Conservation (phyloP, 768 basidiomycete genomes). For the Phylloporus arenicola region DNA sequence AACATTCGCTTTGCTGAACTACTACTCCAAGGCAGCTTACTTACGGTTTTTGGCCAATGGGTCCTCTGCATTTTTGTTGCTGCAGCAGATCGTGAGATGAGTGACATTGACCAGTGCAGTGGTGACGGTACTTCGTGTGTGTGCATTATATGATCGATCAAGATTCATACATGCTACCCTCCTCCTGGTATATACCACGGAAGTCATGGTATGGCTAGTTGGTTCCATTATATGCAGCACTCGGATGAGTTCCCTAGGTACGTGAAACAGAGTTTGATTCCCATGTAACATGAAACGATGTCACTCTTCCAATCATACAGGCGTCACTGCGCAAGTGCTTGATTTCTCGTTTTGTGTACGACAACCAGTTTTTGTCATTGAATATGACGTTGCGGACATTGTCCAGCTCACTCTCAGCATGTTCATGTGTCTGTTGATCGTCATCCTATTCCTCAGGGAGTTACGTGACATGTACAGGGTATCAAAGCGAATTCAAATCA, state of each 20-base stretch:
- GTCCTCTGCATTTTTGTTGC: background rate
- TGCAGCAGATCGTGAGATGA: background rate
- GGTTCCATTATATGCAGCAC: background rate
- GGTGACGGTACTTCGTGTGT: constrained; percentile 1
- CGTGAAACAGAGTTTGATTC: background rate
- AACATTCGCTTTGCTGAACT: background rate
- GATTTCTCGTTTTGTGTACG: background rate
- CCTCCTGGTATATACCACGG: background rate
- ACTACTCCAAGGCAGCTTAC: background rate
- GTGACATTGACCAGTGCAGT: background rate
- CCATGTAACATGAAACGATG: background rate
- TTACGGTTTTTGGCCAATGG: background rate
- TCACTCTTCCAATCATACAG: background rate
- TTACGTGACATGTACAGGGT: background rate
- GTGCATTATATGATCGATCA: background rate
- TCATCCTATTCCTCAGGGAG: background rate
- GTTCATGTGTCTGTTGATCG: background rate
- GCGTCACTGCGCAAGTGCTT: background rate
- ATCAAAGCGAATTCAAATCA: background rate
- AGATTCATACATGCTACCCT: background rate
- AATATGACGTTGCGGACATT: background rate
- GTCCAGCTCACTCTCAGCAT: background rate
- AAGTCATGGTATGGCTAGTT: background rate
- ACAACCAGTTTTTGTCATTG: background rate
- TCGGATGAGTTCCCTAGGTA: background rate